phyloP scores from a whole-genome alignment of 2,329 filamentous ascomycete species.

The Paecilomyces niveus region DNA sequence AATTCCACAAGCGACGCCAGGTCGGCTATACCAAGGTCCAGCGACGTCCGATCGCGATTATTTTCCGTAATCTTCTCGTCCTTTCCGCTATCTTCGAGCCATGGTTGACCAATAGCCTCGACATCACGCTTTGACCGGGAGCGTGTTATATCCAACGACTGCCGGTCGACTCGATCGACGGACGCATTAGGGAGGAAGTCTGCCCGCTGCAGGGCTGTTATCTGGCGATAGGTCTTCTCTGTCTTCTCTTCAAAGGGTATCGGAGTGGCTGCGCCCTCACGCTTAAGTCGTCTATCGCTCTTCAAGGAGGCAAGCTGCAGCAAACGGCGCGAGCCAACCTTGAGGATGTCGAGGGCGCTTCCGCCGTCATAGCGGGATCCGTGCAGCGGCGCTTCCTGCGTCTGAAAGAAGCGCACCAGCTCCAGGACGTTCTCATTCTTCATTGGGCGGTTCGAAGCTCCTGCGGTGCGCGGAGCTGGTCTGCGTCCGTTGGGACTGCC shows the following conservation, averaged over 20 bases:
- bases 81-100: slow-evolving; percentile 23
- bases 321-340: slow-evolving; percentile 28
- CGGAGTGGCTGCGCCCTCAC: slow-evolving; percentile 1
- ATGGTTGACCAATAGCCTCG: slow-evolving; percentile 31
- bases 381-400: slow-evolving; percentile 14
- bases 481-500: not conserved
- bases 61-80: slow-evolving; percentile 7
- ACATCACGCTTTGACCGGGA: slow-evolving; percentile 26
- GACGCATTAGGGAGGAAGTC: slow-evolving; percentile 17
- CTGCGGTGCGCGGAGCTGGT: slow-evolving; percentile 20
- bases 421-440: slow-evolving; percentile 27
- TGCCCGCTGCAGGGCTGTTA: slow-evolving; percentile 23
- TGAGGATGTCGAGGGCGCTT: slow-evolving; percentile 13
- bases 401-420: slow-evolving; percentile 30
- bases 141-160: slow-evolving; percentile 7
- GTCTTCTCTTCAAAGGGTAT: slow-evolving; percentile 4
- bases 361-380: slow-evolving; percentile 4
- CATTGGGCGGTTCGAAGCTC: slow-evolving; percentile 20
- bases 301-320: slow-evolving; percentile 26
- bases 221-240: slow-evolving; percentile 17
- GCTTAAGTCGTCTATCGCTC: slow-evolving; percentile 14
- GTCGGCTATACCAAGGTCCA: slow-evolving; percentile 21
- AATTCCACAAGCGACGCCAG: slow-evolving; percentile 28
- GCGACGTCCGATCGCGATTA: not conserved
- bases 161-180: slow-evolving; percentile 9